Percentiles rank a stretch among this genome's conserved stretches.
Evolutionary conservation across 129 eudicot species (phyloP).

Genomic region (Chrysanthemum makinoi): DNA sequence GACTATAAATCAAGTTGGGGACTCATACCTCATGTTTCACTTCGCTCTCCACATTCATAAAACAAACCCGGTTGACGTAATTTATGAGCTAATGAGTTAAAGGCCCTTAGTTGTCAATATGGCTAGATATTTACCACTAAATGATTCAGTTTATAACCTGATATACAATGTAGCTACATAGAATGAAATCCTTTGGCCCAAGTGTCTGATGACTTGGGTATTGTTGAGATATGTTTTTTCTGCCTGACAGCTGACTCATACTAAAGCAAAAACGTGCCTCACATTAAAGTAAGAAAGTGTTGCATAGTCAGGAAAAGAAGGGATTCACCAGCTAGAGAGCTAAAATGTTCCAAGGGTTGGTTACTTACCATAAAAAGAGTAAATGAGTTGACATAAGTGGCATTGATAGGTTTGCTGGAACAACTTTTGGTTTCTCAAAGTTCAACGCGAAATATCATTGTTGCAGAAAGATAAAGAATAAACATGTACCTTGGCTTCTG

Average conservation of each 20-base stretch:
- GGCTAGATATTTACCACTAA: background rate
- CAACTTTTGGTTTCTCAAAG: background rate
- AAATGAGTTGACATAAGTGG: background rate
- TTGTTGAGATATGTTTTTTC: background rate
- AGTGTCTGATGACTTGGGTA: background rate
- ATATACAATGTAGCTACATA: background rate
- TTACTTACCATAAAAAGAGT: too few species aligned
- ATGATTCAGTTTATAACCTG: background rate
- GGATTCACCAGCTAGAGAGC: background rate
- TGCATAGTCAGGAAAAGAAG: background rate
- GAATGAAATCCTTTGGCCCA: background rate
- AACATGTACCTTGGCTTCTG: too few species aligned
- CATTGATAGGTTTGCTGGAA: background rate
- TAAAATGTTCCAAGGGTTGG: too few species aligned
- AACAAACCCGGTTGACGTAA: too few species aligned
- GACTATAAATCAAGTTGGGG: too few species aligned
- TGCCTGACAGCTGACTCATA: background rate
- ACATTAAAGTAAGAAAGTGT: background rate
- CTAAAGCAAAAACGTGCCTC: background rate
- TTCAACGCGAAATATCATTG: background rate
- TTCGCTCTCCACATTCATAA: too few species aligned
- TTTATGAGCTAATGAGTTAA: background rate
- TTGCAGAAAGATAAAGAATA: background rate
- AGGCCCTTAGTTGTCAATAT: background rate
- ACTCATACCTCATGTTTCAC: too few species aligned